Evolutionary conservation across 2,329 filamentous ascomycete genomes (phyloP).

Genomic region (Diplodia sapinea): DNA sequence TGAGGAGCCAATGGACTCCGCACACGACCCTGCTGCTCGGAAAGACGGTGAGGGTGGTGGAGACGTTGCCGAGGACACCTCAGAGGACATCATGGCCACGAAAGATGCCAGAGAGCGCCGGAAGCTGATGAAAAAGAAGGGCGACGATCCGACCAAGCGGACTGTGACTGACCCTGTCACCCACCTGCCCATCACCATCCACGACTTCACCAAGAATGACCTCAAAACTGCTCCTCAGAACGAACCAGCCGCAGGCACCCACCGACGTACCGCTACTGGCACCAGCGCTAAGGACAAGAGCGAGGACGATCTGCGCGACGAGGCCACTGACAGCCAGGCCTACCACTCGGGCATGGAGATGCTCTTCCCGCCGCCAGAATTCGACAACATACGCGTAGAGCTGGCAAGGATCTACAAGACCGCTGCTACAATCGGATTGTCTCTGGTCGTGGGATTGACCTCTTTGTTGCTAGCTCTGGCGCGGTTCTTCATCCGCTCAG

Average conservation of each 20-base stretch:
- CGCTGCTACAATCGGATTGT: slow-evolving; percentile 51
- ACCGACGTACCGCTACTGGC: slow-evolving; percentile 53
- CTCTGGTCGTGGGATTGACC: slow-evolving; percentile 46
- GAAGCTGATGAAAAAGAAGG: slow-evolving; percentile 57
- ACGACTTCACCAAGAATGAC: slow-evolving; percentile 70
- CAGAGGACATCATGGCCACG: slow-evolving; percentile 47
- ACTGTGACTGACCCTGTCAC: slow-evolving; percentile 76
- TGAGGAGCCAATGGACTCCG: slow-evolving; percentile 38
- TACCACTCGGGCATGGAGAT: slow-evolving; percentile 50
- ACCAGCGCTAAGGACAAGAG: slow-evolving; percentile 48
- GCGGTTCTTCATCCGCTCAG: slow-evolving; percentile 32
- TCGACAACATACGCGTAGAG: slow-evolving; percentile 52
- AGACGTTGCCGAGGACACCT: slow-evolving; percentile 51
- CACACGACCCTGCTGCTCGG: slow-evolving; percentile 33
- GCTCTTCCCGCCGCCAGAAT: slow-evolving; percentile 62
- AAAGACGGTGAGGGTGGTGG: slow-evolving; percentile 35
- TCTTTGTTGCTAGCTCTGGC: slow-evolving; percentile 38
- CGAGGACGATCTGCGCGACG: slow-evolving; percentile 48
- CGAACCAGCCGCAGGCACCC: slow-evolving; percentile 49
- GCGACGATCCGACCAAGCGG: slow-evolving; percentile 56
- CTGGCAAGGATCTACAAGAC: slow-evolving; percentile 54
- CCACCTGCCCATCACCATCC: slow-evolving; percentile 70
- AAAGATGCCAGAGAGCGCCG: slow-evolving; percentile 54
- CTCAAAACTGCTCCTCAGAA: slow-evolving; percentile 58
- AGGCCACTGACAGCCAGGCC: slow-evolving; percentile 44